Percentiles rank a stretch among this genome's conserved stretches.
Conservation (phyloP, 2,329 filamentous ascomycete genomes). For the Neopestalotiopsis sp. region DNA sequence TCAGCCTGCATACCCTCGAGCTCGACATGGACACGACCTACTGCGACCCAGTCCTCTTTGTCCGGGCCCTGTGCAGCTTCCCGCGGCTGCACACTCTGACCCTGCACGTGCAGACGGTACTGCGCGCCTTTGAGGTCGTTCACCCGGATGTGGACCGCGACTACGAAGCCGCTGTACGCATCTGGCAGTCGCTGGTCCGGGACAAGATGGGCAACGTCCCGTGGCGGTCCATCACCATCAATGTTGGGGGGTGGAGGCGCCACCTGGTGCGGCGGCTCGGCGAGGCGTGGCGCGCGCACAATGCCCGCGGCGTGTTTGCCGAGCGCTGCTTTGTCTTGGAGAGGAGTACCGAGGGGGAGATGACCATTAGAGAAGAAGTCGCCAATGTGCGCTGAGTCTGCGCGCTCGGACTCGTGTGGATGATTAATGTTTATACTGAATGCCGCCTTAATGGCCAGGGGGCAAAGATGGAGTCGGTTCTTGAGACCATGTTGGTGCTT, state of each 20-base stretch:
- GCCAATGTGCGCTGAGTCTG: constrained; percentile 21
- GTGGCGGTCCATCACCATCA: constrained; percentile 51
- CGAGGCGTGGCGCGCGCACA: constrained; percentile 45
- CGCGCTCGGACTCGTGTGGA: neutral
- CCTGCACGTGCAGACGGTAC: constrained; percentile 51
- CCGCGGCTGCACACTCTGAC: constrained; percentile 45
- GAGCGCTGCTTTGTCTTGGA: constrained; percentile 54
- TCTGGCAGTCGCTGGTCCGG: constrained; percentile 39
- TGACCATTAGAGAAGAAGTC: constrained; percentile 32
- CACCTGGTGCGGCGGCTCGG: constrained; percentile 50
- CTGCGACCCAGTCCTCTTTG: constrained; percentile 43
- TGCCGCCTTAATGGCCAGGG: too few relatives aligned
- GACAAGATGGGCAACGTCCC: constrained; percentile 31
- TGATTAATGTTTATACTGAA: too few relatives aligned
- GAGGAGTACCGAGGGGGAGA: constrained; percentile 23
- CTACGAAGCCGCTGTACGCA: constrained; percentile 40
- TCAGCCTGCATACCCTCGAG: constrained; percentile 46
- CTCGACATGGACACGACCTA: constrained; percentile 51
- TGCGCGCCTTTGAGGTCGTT: constrained; percentile 39
- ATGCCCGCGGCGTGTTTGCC: constrained; percentile 49
- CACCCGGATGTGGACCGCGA: constrained; percentile 41
- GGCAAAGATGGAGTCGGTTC: too few relatives aligned
- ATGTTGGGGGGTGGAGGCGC: constrained; percentile 53
- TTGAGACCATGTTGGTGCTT: too few relatives aligned
- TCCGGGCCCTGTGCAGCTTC: constrained; percentile 46